A percentile compares a stretch with the other conserved stretches of the same genome.
Evolutionary conservation across 257 asterid genomes (phyloP).

Genomic region (Haberlea rhodopensis): DNA sequence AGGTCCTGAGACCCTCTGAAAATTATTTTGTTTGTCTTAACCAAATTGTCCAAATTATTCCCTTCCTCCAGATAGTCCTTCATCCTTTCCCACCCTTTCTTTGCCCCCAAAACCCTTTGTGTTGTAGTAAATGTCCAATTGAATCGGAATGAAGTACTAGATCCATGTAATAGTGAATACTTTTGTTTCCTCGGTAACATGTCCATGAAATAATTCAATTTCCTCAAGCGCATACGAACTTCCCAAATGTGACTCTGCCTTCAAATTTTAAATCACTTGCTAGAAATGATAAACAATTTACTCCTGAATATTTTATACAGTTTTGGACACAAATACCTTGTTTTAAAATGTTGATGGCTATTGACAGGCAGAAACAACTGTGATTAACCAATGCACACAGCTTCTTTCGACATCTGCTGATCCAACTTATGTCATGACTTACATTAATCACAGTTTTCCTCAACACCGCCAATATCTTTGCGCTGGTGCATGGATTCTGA

Average conservation of each 20-base stretch:
- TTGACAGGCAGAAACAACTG: constrained; percentile 89
- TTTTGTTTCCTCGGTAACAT: neutral
- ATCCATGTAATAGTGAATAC: neutral
- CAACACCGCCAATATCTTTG: constrained; percentile 90
- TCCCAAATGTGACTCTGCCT: neutral
- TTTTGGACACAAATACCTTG: constrained; percentile 6
- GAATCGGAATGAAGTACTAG: too few species aligned
- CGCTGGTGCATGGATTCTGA: constrained; percentile 95
- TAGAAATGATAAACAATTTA: neutral
- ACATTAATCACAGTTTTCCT: constrained; percentile 80
- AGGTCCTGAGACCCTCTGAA: too few species aligned
- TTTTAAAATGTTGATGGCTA: constrained; percentile 18
- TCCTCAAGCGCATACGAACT: neutral
- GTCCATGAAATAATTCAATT: neutral
- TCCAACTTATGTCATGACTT: constrained; percentile 75
- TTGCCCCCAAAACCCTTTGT: too few species aligned
- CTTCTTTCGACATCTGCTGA: constrained; percentile 91
- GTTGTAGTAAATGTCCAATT: too few species aligned
- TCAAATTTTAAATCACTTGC: neutral
- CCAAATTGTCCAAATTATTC: too few species aligned
- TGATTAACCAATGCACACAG: constrained; percentile 83
- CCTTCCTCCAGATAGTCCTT: too few species aligned
- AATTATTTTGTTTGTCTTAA: too few species aligned
- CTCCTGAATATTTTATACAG: constrained; percentile 6
- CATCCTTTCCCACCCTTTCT: too few species aligned